Evolutionary conservation across 2,329 filamentous ascomycete species (phyloP), one percentile per base, ranked within the genome.

Genomic region (Aspergillus bombycis): DNA sequence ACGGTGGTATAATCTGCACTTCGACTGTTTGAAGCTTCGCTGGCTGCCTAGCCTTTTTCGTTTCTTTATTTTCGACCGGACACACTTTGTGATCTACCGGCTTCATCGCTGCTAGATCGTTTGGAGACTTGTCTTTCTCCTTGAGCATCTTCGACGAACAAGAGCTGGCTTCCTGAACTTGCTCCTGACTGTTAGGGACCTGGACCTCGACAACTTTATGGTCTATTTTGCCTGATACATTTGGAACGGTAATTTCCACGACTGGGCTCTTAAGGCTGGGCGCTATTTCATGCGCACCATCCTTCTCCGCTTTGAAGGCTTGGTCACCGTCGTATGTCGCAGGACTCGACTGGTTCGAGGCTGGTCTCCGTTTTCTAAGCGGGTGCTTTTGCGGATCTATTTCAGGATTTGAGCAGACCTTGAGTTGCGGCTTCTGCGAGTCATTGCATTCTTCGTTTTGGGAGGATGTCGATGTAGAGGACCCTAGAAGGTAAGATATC

Each of bases 401-500:
- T 55, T 53, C 23, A 30, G 16, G 23, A 45, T 19, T 32, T 12
- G 62, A 32, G 21, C 16, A 32, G 23, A 65, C 30, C 4, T 30
- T 32, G 48, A n/a, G 9, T 34, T 32, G 23, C 3, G 16, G 12
- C 12, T 28, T 19, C 14, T 19, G 48, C 19, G 10, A 10, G 28
- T 19, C 16, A 52, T n/a, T 30, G 16, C 28, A 52, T 12, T 66
- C 53, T 34, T 53, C 10, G 21, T 63, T 30, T 1, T 32, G n/a
- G 34, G n/a, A 6, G 11, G 32, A 38, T 23, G 12, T 6, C 12
- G 52, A 26, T 38, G 52, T 19, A 32, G 67, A 58, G 9, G 67
- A 57, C 1, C 74, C 73, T 10, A 79, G 67, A 8, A 79, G 68
- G 62, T 74, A 77, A 19, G 70, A 76, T 36, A 78, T 66, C 1